These are phyloP conservation scores for Colletotrichum euphorbiae DNA, from an alignment of 2,329 filamentous ascomycete genomes.

Conservation along the genomic window DNA sequence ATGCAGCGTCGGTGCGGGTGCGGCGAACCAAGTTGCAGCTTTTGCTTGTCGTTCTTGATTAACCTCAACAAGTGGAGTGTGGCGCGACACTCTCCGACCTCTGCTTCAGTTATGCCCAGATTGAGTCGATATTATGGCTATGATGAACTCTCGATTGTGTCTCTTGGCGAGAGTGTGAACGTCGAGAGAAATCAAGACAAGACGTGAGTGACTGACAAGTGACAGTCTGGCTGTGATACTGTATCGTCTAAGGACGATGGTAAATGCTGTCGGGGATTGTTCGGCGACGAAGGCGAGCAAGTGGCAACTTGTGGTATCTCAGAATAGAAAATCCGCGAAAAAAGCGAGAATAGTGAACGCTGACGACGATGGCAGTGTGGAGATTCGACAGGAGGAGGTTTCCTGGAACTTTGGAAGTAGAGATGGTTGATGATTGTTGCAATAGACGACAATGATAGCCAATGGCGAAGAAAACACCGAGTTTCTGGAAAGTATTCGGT, in stretches of 20 bases:
- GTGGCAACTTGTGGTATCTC: slow-evolving; percentile 13
- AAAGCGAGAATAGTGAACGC: slow-evolving; percentile 1
- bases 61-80: slow-evolving; percentile 26
- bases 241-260: slow-evolving; percentile 1
- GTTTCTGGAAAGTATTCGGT: slow-evolving; percentile 19
- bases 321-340: slow-evolving; percentile 8
- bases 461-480: slow-evolving; percentile 14
- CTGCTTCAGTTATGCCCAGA: slow-evolving; percentile 14
- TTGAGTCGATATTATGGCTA: slow-evolving; percentile 1
- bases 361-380: slow-evolving; percentile 25
- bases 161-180: slow-evolving; percentile 2
- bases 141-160: not conserved
- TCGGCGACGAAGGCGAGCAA: slow-evolving; percentile 23
- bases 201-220: not conserved
- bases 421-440: slow-evolving; percentile 16
- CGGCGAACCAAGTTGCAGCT: not conserved
- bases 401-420: slow-evolving; percentile 8
- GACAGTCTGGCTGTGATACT: slow-evolving; percentile 3
- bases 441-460: slow-evolving; percentile 32
- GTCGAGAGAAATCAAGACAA: not conserved
- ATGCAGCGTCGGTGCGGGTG: slow-evolving; percentile 35
- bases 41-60: slow-evolving; percentile 14
- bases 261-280: not conserved
- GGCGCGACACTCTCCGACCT: slow-evolving; percentile 12
- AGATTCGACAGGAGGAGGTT: not conserved